Base-by-base conservation (phyloP, 495 filamentous ascomycete species). In the Acidomyces sp. region DNA sequence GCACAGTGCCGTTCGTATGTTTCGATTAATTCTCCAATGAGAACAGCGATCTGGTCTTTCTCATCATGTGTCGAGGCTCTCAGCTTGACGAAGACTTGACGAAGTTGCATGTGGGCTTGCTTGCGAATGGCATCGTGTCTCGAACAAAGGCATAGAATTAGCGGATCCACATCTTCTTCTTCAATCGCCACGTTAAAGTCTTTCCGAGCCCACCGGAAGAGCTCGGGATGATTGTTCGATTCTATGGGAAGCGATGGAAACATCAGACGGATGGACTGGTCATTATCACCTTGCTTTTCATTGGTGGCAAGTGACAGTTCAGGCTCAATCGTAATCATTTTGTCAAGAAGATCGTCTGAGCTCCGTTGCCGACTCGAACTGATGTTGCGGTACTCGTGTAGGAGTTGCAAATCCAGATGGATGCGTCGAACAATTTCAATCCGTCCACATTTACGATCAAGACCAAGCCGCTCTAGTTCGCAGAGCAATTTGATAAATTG, bases 21-120 rank as follows among this genome's bases (percentile, higher is more conserved):
- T 52, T 90, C 85, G 6, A 78, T 65, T 4, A 93, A 53, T 53
- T 93, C 84, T 47, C 75, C 82, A 4, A 84, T 64, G 2, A 95
- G 68, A 5, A 88, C 64, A 61, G 75, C 79, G 1, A 83, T 62
- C 34, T 85, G 78, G 18, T 79, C 72, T 59, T 78, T 81, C 55
- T 93, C 84, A 15, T 71, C 68, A 37, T 87, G 80, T 27, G 71
- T 70, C 0, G 81, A 43, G 70, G 66, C 63, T 66, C 45, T 10
- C 36, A 48, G 55, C 39, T 53, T 78, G 11, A 60, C 58, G 45
- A 77, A 74, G 47, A 82, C 72, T 44, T 78, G 76, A 15, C 70
- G 59, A 22, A 85, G 61, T 37, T 71, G 78, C 21, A 64, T 63
- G 17, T 82, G 66, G n/a, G 84, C 83, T 59, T 93, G 80, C 41